These are phyloP conservation scores for Coemansia javaensis DNA, from an alignment of 192 early-diverging fungal genomes.

Conservation along the genomic window DNA sequence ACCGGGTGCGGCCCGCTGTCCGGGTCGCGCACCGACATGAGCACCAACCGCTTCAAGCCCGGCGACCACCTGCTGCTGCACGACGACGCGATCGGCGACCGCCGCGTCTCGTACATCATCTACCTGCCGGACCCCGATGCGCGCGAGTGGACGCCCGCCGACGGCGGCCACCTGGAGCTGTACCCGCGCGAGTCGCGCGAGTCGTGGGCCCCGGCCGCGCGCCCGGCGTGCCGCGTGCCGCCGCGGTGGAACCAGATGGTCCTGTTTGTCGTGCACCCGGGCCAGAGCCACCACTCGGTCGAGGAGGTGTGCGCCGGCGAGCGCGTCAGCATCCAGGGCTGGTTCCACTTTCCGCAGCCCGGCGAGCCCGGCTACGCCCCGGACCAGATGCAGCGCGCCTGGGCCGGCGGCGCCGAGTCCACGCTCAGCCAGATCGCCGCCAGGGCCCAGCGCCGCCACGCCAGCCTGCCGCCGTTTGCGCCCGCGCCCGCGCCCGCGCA, in stretches of 20 bases:
- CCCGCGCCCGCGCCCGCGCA: not conserved
- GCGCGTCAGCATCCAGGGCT: slow-evolving; percentile 65
- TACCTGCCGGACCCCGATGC: slow-evolving; percentile 64
- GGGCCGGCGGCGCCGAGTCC: slow-evolving; percentile 47
- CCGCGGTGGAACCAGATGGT: slow-evolving; percentile 75
- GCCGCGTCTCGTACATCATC: slow-evolving; percentile 71
- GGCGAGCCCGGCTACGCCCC: slow-evolving; percentile 62
- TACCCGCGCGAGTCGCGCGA: slow-evolving; percentile 61
- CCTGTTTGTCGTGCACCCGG: slow-evolving; percentile 74
- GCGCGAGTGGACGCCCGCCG: slow-evolving; percentile 52
- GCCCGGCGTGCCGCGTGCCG: slow-evolving; percentile 54
- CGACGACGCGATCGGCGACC: slow-evolving; percentile 77
- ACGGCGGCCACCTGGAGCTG: slow-evolving; percentile 74
- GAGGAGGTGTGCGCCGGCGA: slow-evolving; percentile 63
- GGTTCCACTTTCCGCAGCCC: slow-evolving; percentile 74
- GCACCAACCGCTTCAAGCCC: slow-evolving; percentile 64
- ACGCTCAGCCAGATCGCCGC: slow-evolving; percentile 58
- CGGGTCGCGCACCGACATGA: slow-evolving; percentile 65
- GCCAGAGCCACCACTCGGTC: slow-evolving; percentile 75
- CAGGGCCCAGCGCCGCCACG: slow-evolving; percentile 24
- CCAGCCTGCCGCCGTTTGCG: slow-evolving; percentile 2
- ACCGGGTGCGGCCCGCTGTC: slow-evolving; percentile 68
- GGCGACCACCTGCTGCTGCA: slow-evolving; percentile 75
- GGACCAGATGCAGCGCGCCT: slow-evolving; percentile 46
- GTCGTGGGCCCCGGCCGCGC: slow-evolving; percentile 56